Evolutionary conservation across 768 basidiomycete genomes (phyloP).

Genomic region (Mycena capillaripes): DNA sequence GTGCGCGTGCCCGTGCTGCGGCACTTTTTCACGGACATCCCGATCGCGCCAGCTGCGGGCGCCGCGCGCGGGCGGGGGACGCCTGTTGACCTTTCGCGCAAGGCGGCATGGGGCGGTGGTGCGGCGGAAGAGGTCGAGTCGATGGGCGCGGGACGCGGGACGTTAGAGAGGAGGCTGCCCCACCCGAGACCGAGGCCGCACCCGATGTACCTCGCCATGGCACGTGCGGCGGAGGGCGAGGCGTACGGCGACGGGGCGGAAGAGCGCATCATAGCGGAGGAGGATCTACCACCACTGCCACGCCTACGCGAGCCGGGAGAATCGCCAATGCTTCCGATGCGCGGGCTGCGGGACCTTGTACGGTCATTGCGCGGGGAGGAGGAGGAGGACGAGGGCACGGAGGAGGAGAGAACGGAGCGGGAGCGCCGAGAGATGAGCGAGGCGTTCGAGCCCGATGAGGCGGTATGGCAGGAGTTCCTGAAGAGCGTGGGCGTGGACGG

Average conservation of each 20-base stretch:
- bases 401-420: slow-evolving; percentile 12
- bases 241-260: background rate
- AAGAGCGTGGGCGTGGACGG: slow-evolving; percentile 36
- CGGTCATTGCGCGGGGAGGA: slow-evolving; percentile 16
- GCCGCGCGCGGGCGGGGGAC: slow-evolving; percentile 27
- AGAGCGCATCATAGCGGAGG: background rate
- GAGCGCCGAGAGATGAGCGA: slow-evolving; percentile 22
- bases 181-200: slow-evolving; percentile 32
- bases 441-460: slow-evolving; percentile 35
- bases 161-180: slow-evolving; percentile 32
- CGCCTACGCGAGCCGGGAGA: slow-evolving; percentile 20
- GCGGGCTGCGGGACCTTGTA: slow-evolving; percentile 27
- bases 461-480: slow-evolving; percentile 38
- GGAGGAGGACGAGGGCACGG: slow-evolving; percentile 18
- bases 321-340: slow-evolving; percentile 30
- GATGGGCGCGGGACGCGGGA: slow-evolving; percentile 15
- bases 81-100: slow-evolving; percentile 20
- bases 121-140: background rate
- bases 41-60: slow-evolving; percentile 26
- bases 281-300: slow-evolving; percentile 21
- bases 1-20: slow-evolving; percentile 30
- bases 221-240: slow-evolving; percentile 18
- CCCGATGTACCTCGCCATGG: slow-evolving; percentile 35
- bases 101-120: slow-evolving; percentile 25
- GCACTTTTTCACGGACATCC: slow-evolving; percentile 30